Base-by-base conservation (phyloP, 768 basidiomycete genomes). In the Lactarius pseudohatsudake region DNA sequence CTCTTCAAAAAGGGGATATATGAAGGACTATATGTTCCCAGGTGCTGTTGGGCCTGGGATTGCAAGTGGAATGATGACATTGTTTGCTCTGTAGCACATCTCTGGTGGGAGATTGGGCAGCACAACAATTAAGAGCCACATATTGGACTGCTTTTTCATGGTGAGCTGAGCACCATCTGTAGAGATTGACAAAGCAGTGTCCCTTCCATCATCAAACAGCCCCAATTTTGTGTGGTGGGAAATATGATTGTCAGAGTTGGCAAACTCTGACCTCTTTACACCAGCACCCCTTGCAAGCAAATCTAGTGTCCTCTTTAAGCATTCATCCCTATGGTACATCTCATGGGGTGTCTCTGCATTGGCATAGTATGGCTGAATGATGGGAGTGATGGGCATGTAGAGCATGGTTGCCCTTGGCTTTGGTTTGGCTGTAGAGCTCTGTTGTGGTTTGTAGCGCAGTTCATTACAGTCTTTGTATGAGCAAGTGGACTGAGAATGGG, bases 91-190 rank as follows among this genome's bases (percentile, higher is more conserved):
- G 13, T 61, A 50, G 30, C 30, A 26, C 18, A 41, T n/a, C 26
- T 61, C 60, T 30, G 60, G 40, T 61, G 60, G 60, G 13, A 61
- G 43, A 45, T 73, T 74, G 30, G 74, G 66, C 8, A 75, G 30
- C 10, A 72, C 68, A 2, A 75, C 18, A 43, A 73, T 69, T 4
- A 74, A 20, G 30, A 76, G 56, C 74, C 72, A 76, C 3, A 70
- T 72, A 54, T 75, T 72, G 15, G 74, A 76, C 50, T 76, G 74
- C 57, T 26, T 77, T 77, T 58, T 77, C 72, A 76, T 71, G 34
- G 76, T 76, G 26, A 77, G 64, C 63, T 76, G 75, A 4, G 76
- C 76, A 60, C 15, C 69, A 62, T 76, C 66, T 55, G 62, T 70
- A 72, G 71, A 77, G 65, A 76, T 74, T 61, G 74, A 54, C 7